A percentile compares a stretch with the other conserved stretches of the same genome.
Evolutionary conservation across 2,329 filamentous ascomycete genomes (phyloP).

Genomic region (Pyricularia pennisetigena): DNA sequence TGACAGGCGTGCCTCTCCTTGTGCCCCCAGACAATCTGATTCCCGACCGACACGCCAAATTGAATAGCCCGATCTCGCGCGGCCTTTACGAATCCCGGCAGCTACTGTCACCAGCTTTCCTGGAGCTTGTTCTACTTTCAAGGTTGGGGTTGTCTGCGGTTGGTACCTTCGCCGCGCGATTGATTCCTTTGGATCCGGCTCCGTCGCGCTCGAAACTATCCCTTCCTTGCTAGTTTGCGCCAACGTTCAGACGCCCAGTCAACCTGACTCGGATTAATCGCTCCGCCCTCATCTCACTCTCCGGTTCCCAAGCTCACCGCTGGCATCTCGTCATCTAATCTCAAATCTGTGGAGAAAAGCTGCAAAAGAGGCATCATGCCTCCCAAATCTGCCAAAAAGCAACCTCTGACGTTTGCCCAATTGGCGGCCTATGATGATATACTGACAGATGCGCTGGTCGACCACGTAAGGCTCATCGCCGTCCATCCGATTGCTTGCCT

Average conservation of each 20-base stretch:
- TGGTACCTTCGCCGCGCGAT: not conserved
- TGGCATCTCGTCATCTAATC: not conserved
- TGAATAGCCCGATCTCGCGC: not conserved
- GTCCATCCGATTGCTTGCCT: not conserved
- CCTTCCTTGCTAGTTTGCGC: not conserved
- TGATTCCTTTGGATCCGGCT: not conserved
- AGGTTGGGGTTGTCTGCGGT: not conserved
- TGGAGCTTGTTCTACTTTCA: not conserved
- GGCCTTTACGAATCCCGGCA: not conserved
- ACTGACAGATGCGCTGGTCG: conserved; percentile 86
- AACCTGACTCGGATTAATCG: not conserved
- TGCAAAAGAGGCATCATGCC: conserved; percentile 1
- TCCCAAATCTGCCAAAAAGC: conserved; percentile 39
- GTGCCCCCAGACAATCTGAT: not conserved
- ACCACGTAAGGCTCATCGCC: conserved; percentile 59
- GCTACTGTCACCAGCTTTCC: not conserved
- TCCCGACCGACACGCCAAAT: not conserved
- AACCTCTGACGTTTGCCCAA: conserved; percentile 75
- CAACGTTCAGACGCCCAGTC: not conserved
- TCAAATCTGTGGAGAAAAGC: not conserved
- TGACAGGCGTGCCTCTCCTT: not conserved
- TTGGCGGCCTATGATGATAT: conserved; percentile 92
- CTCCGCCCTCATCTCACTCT: not conserved
- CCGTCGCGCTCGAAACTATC: not conserved
- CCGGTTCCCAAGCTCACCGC: not conserved